Base-by-base conservation (phyloP, 1,139 yeast genomes). In the Saccharomycopsis hybrid region DNA sequence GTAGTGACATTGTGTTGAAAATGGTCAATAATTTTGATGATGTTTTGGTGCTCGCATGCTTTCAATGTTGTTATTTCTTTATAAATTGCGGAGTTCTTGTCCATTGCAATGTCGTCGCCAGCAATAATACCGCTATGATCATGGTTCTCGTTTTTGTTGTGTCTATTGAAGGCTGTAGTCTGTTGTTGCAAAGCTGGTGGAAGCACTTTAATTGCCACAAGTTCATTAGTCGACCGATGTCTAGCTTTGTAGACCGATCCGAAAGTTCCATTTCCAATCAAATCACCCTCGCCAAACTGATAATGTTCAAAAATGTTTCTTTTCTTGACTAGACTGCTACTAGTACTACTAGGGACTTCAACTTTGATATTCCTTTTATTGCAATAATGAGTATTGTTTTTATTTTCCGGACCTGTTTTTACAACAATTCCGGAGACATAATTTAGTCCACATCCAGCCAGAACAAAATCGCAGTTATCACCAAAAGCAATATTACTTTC, bases 261-360 rank as follows among this genome's bases (percentile, higher is more conserved):
- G 62, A 84, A 85, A 65, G 83, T 92, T 0, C 94, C 94, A 3
- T 83, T 68, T 0, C 94, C 94, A 30, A 85, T 65, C 56, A 81
- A 78, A 51, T 70, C 71, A 0, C 86, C 85, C 39, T 82, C 57
- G 1, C 78, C 68, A 59, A 82, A 85, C 54, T 76, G 76, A 59
- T 82, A 85, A 56, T 37, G 18, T 33, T 49, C 52, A 74, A 79
- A 55, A 83, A 78, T 5, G 81, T 67, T 44, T 59, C 56, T 54
- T 60, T 48, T 48, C 51, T 13, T 54, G 50, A 50, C 49, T 58
- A 41, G 25, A 4, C 40, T 5, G 41, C n/a, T 13, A 18, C 31
- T 44, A 8, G 48, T 42, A 24, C 36, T 18, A 18, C 18, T 18
- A 18, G 18, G 18, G 18, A 18, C 18, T 18, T 18, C 18, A 18